These are phyloP conservation scores for Salix exigua DNA, from an alignment of 345 rosid genomes.

Conservation along the genomic window DNA sequence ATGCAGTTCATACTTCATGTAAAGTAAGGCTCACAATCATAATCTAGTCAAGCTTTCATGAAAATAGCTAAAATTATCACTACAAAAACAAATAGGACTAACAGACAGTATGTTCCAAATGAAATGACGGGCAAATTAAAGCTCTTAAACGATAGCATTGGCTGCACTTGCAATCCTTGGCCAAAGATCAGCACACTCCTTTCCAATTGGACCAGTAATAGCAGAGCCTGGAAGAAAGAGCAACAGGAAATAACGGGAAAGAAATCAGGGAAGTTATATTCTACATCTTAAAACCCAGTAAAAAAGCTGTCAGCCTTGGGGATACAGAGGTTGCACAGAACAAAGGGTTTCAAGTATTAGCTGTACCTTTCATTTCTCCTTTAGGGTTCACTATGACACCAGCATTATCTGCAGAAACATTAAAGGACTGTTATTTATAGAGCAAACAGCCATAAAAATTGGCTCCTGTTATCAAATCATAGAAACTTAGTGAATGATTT, in stretches of 20 bases:
- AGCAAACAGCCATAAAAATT: not conserved
- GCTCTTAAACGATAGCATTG: slow-evolving; percentile 22
- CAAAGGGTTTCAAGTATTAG: not conserved
- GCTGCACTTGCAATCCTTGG: slow-evolving; percentile 97
- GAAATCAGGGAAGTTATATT: not conserved
- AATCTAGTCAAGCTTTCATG: not conserved
- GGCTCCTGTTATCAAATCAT: not conserved
- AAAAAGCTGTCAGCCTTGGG: not conserved
- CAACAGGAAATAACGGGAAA: not conserved
- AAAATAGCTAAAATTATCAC: not conserved
- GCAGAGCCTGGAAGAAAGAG: slow-evolving; percentile 57
- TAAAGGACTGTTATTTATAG: rapidly evolving
- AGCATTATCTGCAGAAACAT: slow-evolving; percentile 62
- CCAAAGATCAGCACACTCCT: slow-evolving; percentile 95
- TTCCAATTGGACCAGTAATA: slow-evolving; percentile 85
- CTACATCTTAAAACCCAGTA: not conserved
- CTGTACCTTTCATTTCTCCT: slow-evolving; percentile 92
- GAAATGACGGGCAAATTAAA: too few species aligned
- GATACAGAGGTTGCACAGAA: not conserved
- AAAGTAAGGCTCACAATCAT: not conserved
- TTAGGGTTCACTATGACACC: slow-evolving; percentile 92
- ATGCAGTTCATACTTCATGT: not conserved
- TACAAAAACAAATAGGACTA: not conserved
- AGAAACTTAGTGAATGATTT: not conserved
- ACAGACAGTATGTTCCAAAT: not conserved